Evolutionary conservation across 371 early-diverging fungal species (phyloP).

Genomic region (Dichotomocladium elegans): DNA sequence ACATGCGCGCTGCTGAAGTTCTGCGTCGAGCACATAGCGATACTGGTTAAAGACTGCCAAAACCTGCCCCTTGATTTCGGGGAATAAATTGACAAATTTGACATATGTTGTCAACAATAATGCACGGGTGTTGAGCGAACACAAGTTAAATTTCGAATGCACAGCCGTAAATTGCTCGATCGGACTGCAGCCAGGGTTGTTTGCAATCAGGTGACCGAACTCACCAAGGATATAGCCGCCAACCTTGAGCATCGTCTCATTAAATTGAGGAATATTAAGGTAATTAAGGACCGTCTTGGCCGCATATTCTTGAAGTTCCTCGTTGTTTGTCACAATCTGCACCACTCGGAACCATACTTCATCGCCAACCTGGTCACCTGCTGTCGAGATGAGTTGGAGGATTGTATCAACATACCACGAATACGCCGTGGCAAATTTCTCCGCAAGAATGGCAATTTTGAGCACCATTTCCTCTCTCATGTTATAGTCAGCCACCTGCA

Average conservation of each 20-base stretch:
- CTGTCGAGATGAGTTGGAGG: slow-evolving; percentile 89
- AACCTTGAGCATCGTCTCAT: slow-evolving; percentile 92
- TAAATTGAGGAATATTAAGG: slow-evolving; percentile 80
- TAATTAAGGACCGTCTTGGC: slow-evolving; percentile 80
- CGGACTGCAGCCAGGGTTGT: slow-evolving; percentile 78
- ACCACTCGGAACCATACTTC: slow-evolving; percentile 97
- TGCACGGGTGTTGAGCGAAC: slow-evolving; percentile 76
- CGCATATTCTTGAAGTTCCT: slow-evolving; percentile 91
- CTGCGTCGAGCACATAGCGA: slow-evolving; percentile 85
- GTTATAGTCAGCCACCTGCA: slow-evolving; percentile 84
- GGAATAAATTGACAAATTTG: slow-evolving; percentile 94
- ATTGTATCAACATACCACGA: slow-evolving; percentile 98
- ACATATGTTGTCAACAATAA: slow-evolving; percentile 88
- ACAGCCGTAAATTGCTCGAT: slow-evolving; percentile 91
- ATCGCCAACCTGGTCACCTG: slow-evolving; percentile 93
- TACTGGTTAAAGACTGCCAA: slow-evolving; percentile 81
- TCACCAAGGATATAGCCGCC: slow-evolving; percentile 96
- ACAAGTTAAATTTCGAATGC: slow-evolving; percentile 84
- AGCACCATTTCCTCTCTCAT: slow-evolving; percentile 96
- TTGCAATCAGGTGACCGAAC: slow-evolving; percentile 92
- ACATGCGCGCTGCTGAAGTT: slow-evolving; percentile 94
- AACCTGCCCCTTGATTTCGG: slow-evolving; percentile 91
- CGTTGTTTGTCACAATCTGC: slow-evolving; percentile 91
- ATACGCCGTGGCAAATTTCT: slow-evolving; percentile 94
- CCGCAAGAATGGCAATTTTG: slow-evolving; percentile 96